These are phyloP conservation scores for Mucuna pruriens DNA, from an alignment of 306 rosid genomes.

Conservation along the genomic window DNA sequence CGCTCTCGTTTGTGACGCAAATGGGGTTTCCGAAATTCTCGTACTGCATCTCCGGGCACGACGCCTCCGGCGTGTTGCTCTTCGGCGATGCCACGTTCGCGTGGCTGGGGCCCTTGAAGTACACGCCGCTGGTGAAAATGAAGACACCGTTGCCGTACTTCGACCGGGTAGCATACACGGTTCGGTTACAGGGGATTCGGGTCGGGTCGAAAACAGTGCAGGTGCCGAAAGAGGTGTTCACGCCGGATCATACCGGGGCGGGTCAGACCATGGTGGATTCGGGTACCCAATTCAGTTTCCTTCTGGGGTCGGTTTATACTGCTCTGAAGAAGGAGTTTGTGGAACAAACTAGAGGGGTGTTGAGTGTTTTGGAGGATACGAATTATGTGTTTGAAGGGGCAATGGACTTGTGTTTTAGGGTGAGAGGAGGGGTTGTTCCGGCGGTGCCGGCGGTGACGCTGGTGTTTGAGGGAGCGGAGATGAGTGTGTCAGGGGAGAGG, in stretches of 20 bases:
- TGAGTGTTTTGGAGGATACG: constrained; percentile 46
- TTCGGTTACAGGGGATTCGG: constrained; percentile 67
- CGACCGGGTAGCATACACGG: constrained; percentile 84
- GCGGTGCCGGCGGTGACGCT: constrained; percentile 64
- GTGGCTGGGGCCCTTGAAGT: constrained; percentile 70
- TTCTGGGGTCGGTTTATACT: constrained; percentile 79
- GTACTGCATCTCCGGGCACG: constrained; percentile 73
- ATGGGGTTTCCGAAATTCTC: constrained; percentile 77
- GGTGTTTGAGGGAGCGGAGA: constrained; percentile 76
- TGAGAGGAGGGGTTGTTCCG: constrained; percentile 33
- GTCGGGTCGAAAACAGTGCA: constrained; percentile 51
- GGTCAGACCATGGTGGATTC: constrained; percentile 95
- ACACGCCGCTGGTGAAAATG: constrained; percentile 73
- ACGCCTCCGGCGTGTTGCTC: constrained; percentile 69
- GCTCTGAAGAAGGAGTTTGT: constrained; percentile 64
- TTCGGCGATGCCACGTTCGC: constrained; percentile 58
- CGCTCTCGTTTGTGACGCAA: constrained; percentile 69
- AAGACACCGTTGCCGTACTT: constrained; percentile 77
- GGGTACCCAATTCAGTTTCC: constrained; percentile 85
- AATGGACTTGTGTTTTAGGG: constrained; percentile 70
- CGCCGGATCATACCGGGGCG: constrained; percentile 87
- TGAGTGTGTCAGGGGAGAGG: constrained; percentile 65
- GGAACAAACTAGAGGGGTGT: constrained; percentile 54
- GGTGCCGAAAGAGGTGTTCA: constrained; percentile 50
- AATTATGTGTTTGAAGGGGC: constrained; percentile 84